A percentile compares a stretch with the other conserved stretches of the same genome.
These are phyloP conservation scores for Eucommia ulmoides DNA, from an alignment of 257 asterid species.

Conservation along the genomic window DNA sequence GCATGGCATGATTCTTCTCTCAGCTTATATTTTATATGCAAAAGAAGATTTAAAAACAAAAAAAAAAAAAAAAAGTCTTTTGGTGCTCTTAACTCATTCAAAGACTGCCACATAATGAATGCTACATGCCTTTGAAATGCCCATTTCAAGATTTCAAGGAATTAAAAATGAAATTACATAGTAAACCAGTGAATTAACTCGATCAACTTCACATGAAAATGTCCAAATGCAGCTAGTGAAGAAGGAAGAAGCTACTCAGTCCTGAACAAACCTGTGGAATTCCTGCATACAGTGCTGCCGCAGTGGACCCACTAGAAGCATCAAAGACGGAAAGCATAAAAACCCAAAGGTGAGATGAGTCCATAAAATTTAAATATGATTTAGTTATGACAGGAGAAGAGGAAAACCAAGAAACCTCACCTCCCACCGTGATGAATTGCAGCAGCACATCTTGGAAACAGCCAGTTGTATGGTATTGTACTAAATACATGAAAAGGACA, in stretches of 20 bases:
- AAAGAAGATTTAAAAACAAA: too few species aligned
- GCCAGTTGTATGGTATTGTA: conserved; percentile 66
- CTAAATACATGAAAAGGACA: conserved; percentile 22
- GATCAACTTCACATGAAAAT: background rate
- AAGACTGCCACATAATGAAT: too few species aligned
- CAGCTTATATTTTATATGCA: too few species aligned
- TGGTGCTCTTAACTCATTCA: too few species aligned
- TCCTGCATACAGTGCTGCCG: conserved; percentile 84
- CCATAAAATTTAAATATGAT: conserved; percentile 4
- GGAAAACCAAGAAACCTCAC: conserved; percentile 36
- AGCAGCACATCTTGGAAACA: conserved; percentile 83
- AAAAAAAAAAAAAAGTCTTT: too few species aligned
- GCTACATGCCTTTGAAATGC: background rate
- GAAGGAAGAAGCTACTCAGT: background rate
- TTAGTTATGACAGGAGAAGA: too few species aligned
- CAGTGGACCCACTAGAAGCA: conserved; percentile 76
- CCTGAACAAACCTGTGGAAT: conserved; percentile 75
- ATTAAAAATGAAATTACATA: too few species aligned
- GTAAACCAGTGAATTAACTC: too few species aligned
- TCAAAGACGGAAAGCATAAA: conserved; percentile 7
- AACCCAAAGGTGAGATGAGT: conserved; percentile 5
- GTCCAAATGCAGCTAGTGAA: background rate
- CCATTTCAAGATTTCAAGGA: background rate
- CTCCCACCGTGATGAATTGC: conserved; percentile 97
- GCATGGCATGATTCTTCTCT: too few species aligned